These are phyloP conservation scores for Chrysoporthe puriensis DNA, from an alignment of 2,329 filamentous ascomycete species.

Conservation along the genomic window DNA sequence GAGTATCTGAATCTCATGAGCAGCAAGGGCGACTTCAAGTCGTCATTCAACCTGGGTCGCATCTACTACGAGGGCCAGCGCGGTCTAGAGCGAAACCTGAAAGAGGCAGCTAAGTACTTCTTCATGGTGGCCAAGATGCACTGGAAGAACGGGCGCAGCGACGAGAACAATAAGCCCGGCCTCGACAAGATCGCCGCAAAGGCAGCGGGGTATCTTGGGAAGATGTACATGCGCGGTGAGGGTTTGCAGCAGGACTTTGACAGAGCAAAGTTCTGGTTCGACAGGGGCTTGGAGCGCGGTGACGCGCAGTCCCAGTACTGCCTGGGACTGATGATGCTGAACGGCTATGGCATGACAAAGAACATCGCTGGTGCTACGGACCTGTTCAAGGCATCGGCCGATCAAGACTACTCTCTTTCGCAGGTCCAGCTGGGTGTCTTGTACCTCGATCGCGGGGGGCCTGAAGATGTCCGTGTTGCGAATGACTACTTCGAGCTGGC, in stretches of 20 bases:
- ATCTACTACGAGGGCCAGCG: constrained; percentile 88
- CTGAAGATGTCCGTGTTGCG: constrained; percentile 73
- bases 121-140: constrained; percentile 77
- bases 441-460: constrained; percentile 79
- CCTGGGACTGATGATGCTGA: constrained; percentile 79
- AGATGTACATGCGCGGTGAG: constrained; percentile 89
- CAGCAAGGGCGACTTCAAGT: constrained; percentile 85
- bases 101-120: constrained; percentile 79
- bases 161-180: constrained; percentile 68
- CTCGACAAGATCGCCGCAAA: constrained; percentile 81
- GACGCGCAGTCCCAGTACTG: constrained; percentile 86
- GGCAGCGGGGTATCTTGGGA: constrained; percentile 82
- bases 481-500: constrained; percentile 88
- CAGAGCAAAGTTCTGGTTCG: constrained; percentile 81
- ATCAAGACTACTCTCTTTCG: constrained; percentile 78
- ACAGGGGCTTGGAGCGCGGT: constrained; percentile 72
- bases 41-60: constrained; percentile 82
- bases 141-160: constrained; percentile 78
- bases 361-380: constrained; percentile 75
- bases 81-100: constrained; percentile 72
- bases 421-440: constrained; percentile 83
- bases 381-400: constrained; percentile 76
- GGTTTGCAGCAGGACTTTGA: constrained; percentile 78
- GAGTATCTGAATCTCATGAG: constrained; percentile 92
- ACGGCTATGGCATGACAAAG: constrained; percentile 71